These are phyloP conservation scores for Sarocladiaceae sp. DNA, from an alignment of 2,329 filamentous ascomycete genomes.

Conservation along the genomic window DNA sequence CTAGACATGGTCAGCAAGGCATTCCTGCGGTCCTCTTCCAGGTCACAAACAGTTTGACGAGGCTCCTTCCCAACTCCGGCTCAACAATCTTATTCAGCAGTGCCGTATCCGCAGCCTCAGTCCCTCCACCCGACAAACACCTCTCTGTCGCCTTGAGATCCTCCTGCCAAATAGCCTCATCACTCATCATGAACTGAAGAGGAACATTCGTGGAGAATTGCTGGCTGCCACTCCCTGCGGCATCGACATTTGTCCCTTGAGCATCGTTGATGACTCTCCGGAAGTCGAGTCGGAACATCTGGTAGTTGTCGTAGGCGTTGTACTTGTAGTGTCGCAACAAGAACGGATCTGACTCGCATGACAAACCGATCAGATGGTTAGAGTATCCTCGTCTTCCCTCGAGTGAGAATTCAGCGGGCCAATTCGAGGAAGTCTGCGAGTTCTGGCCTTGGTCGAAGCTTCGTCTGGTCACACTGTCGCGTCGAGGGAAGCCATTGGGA, in stretches of 20 bases:
- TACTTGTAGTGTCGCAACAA: constrained; percentile 18
- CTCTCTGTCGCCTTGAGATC: constrained; percentile 15
- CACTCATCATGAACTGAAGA: constrained; percentile 17
- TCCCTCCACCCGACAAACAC: constrained; percentile 12
- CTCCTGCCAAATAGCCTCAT: constrained; percentile 19
- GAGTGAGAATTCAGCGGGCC: constrained; percentile 14
- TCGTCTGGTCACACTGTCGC: not conserved
- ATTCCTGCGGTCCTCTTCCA: not conserved
- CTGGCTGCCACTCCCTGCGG: not conserved
- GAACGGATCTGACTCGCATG: constrained; percentile 20
- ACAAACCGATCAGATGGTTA: constrained; percentile 18
- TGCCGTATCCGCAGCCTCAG: constrained; percentile 14
- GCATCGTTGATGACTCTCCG: constrained; percentile 17
- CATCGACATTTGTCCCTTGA: not conserved
- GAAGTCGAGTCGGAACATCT: constrained; percentile 20
- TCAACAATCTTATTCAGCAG: constrained; percentile 16
- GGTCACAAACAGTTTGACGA: not conserved
- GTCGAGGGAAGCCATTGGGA: not conserved
- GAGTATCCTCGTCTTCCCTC: constrained; percentile 17
- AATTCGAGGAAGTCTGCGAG: not conserved
- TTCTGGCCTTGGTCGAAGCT: not conserved
- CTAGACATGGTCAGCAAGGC: not conserved
- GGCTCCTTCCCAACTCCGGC: constrained; percentile 9
- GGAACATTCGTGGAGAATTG: constrained; percentile 12
- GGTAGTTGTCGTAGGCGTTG: constrained; percentile 17